phyloP scores from a whole-genome alignment of 2,329 filamentous ascomycete species.

The Talaromyces sp. region DNA sequence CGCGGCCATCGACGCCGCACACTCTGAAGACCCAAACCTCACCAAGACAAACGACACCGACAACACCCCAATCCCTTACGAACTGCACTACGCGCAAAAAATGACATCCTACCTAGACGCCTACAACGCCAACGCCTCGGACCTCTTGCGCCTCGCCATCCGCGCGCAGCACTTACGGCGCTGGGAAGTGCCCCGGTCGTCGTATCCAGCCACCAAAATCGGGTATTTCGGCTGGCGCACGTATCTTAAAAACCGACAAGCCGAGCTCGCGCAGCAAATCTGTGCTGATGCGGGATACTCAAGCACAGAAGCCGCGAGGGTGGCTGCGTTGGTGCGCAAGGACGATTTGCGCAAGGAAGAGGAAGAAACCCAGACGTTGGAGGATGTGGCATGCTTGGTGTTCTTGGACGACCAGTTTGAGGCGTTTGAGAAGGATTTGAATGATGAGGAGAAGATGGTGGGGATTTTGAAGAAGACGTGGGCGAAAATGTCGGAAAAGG shows the following conservation, averaged over 20 bases:
- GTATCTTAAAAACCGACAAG: conserved; percentile 67
- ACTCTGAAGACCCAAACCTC: conserved; percentile 61
- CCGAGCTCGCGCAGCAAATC: conserved; percentile 53
- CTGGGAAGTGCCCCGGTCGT: conserved; percentile 73
- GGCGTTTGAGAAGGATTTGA: conserved; percentile 62
- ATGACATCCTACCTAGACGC: conserved; percentile 69
- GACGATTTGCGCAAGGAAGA: conserved; percentile 54
- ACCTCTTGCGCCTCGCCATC: conserved; percentile 66
- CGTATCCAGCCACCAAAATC: conserved; percentile 66
- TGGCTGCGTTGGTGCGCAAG: conserved; percentile 71
- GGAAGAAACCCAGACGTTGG: conserved; percentile 61
- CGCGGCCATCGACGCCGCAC: conserved; percentile 66
- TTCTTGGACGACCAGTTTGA: conserved; percentile 86
- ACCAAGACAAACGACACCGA: conserved; percentile 41
- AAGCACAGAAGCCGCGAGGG: conserved; percentile 52
- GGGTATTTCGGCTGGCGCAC: conserved; percentile 80
- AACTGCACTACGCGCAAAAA: conserved; percentile 74
- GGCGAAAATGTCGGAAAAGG: conserved; percentile 65
- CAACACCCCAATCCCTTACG: conserved; percentile 56
- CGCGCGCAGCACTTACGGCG: conserved; percentile 79
- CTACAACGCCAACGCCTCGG: conserved; percentile 58
- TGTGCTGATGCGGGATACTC: conserved; percentile 49
- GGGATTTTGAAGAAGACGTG: conserved; percentile 67
- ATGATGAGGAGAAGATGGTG: conserved; percentile 75
- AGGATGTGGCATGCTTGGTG: conserved; percentile 81